Conservation (phyloP, 345 rosid genomes). For the Eucalyptus cladocalyx region DNA sequence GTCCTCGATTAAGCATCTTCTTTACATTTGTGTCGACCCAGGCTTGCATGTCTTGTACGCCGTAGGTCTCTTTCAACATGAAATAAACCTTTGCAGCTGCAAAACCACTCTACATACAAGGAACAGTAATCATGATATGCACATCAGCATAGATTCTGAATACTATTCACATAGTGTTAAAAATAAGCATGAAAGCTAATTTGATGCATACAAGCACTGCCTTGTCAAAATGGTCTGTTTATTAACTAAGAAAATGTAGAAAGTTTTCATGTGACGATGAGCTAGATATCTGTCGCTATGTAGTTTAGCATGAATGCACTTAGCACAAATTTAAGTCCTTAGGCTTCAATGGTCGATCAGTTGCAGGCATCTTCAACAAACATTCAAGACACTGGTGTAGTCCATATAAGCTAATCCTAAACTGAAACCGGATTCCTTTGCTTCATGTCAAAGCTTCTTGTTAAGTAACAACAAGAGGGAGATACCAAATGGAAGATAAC, state of each 20-base stretch:
- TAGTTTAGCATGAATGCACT: background rate
- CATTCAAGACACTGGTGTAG: background rate
- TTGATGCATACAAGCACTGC: background rate
- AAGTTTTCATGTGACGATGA: background rate
- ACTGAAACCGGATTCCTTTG: background rate
- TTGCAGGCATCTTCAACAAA: background rate
- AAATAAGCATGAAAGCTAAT: background rate
- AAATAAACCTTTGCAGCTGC: conserved; percentile 8
- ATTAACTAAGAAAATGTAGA: background rate
- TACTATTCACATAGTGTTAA: background rate
- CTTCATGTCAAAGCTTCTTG: background rate
- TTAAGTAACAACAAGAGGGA: background rate
- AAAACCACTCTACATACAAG: conserved; percentile 1
- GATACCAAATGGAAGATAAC: background rate
- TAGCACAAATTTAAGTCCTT: background rate
- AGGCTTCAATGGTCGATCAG: background rate
- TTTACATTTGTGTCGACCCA: background rate
- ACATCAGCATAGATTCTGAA: background rate
- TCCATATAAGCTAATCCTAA: background rate
- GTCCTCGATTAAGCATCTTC: background rate
- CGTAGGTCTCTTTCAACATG: conserved; percentile 4
- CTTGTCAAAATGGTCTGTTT: background rate
- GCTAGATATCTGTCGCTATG: background rate
- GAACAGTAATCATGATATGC: background rate
- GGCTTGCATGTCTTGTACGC: conserved; percentile 1